A percentile compares a stretch with the other conserved stretches of the same genome.
Evolutionary conservation across 805 yeast species (phyloP).

Genomic region (Metschnikowia reukaufii): DNA sequence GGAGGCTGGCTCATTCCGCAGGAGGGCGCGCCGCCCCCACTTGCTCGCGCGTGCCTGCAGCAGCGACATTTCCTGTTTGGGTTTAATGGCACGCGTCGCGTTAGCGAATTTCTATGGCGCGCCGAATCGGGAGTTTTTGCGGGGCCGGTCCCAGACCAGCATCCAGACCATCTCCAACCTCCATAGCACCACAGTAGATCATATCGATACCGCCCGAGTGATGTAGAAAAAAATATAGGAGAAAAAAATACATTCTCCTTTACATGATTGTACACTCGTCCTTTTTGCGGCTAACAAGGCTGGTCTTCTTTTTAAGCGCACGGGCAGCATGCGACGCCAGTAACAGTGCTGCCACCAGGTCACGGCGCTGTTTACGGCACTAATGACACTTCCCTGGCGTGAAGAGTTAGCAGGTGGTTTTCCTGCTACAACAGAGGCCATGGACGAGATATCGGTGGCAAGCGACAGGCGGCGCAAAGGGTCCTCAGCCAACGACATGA

Average conservation of each 20-base stretch:
- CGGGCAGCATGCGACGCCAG: not conserved
- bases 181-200: too few species aligned
- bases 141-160: not conserved
- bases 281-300: conserved; percentile 10
- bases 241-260: not conserved
- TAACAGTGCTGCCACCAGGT: too few species aligned
- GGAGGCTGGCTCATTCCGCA: too few species aligned
- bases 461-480: conserved; percentile 13
- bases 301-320: conserved; percentile 7
- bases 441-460: conserved; percentile 12
- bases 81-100: conserved; percentile 17
- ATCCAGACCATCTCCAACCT: not conserved
- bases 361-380: too few species aligned
- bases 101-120: not conserved
- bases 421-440: not conserved
- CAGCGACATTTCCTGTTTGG: conserved; percentile 4
- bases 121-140: not conserved
- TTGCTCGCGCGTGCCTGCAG: conserved; percentile 7
- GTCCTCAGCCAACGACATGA: conserved; percentile 7
- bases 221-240: not conserved
- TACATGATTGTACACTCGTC: conserved; percentile 17
- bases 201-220: not conserved
- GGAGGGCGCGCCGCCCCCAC: not conserved
- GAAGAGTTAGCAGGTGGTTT: not conserved
- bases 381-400: not conserved